These are phyloP conservation scores for Rubia tinctorum DNA, from an alignment of 305 asterid species.

Conservation along the genomic window DNA sequence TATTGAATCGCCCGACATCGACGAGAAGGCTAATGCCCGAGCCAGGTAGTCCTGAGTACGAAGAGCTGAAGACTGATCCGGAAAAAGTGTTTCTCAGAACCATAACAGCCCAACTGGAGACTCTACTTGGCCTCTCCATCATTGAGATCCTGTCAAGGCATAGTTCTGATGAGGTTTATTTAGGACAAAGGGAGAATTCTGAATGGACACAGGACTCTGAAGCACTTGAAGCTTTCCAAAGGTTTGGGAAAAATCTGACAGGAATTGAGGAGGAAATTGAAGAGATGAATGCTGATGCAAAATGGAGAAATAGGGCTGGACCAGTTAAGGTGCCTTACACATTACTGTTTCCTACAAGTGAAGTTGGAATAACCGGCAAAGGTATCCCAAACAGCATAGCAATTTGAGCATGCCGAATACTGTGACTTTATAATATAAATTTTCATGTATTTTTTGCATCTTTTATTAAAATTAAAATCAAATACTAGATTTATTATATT, in stretches of 20 bases:
- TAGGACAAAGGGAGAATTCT: conserved; percentile 64
- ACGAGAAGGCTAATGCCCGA: conserved; percentile 77
- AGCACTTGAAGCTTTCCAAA: conserved; percentile 46
- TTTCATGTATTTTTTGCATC: too few species aligned
- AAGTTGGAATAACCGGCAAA: conserved; percentile 65
- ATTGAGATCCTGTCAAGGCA: conserved; percentile 84
- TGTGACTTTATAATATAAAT: too few species aligned
- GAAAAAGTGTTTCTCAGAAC: conserved; percentile 65
- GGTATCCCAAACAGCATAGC: conserved; percentile 82
- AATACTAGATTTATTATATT: too few species aligned
- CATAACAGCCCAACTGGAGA: conserved; percentile 64
- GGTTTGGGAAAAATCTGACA: conserved; percentile 47
- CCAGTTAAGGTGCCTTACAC: conserved; percentile 79
- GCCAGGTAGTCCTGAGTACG: conserved; percentile 51
- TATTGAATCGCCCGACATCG: conserved; percentile 66
- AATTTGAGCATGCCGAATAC: conserved; percentile 25
- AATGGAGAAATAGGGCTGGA: conserved; percentile 63
- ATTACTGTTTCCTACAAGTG: conserved; percentile 64
- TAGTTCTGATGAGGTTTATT: conserved; percentile 63
- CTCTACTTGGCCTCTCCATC: conserved; percentile 67
- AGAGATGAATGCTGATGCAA: conserved; percentile 50
- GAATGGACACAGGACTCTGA: conserved; percentile 72
- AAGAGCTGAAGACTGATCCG: conserved; percentile 56
- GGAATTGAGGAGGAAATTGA: conserved; percentile 50
- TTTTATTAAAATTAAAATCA: too few species aligned